These are phyloP conservation scores for Leptoxyphium fumago DNA, from an alignment of 2,329 filamentous ascomycete species.

Conservation along the genomic window DNA sequence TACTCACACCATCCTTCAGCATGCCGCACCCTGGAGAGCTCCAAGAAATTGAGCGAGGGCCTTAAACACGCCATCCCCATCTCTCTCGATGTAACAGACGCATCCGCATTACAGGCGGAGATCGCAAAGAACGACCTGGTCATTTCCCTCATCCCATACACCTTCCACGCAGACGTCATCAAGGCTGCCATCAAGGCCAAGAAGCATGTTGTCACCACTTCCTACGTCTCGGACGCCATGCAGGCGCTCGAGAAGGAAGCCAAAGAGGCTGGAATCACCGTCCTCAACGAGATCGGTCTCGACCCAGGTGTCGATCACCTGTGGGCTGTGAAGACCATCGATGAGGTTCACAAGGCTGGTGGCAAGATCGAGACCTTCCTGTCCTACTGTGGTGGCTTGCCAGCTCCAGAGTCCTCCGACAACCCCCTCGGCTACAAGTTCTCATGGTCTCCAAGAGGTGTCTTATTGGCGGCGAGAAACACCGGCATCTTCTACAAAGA, in stretches of 20 bases:
- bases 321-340: conserved; percentile 77
- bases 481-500: conserved; percentile 70
- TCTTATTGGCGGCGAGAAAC: conserved; percentile 76
- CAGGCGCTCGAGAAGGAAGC: conserved; percentile 66
- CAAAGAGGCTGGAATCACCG: conserved; percentile 86
- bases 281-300: conserved; percentile 89
- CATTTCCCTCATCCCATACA: conserved; percentile 71
- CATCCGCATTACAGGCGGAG: conserved; percentile 61
- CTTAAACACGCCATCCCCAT: conserved; percentile 61
- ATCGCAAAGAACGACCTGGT: conserved; percentile 50
- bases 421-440: conserved; percentile 94
- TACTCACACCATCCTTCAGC: conserved; percentile 32
- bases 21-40: conserved; percentile 65
- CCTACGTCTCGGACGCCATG: conserved; percentile 87
- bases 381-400: conserved; percentile 70
- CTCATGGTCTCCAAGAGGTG: conserved; percentile 61
- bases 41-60: conserved; percentile 58
- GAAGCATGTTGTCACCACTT: conserved; percentile 93
- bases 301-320: conserved; percentile 62
- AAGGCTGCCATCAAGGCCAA: conserved; percentile 84
- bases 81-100: conserved; percentile 70
- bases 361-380: conserved; percentile 75
- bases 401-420: conserved; percentile 54
- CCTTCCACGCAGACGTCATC: conserved; percentile 75
- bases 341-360: conserved; percentile 70